Evolutionary conservation across 345 rosid species (phyloP), one percentile per base, ranked within the genome.

Genomic region (Sapria himalayana): DNA sequence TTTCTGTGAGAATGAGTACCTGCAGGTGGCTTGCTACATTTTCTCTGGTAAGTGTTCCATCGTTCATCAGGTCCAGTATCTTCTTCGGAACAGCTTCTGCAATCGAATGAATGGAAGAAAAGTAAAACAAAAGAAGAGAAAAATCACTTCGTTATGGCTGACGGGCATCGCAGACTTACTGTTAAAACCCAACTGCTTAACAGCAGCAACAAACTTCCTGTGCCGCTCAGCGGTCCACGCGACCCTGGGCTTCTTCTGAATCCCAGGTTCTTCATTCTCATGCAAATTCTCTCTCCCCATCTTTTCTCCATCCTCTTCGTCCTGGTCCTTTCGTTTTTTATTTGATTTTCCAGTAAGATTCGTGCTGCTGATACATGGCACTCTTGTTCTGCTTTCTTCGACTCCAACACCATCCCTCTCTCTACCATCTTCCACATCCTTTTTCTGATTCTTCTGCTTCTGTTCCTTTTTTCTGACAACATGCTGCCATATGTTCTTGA

Each of bases 11-110:
- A 52, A 20, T 41, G 25, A 21, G 39, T 60, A 58, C 98, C 92
- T 89, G 94, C 49, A 89, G 63, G 65, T 89, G 98, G 50, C 98
- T 82, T 23, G 98, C 98, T 18, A 89, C 98, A 55, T 89, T 89
- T 67, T 89, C 93, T 60, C 98, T 79, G 4, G 95, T 79, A 45
- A 82, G 77, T 48, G 81, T 72, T 40, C 79, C 98, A 37, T 79
- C 72, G 49, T 79, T 74, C 98, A 89, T 89, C 46, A 71, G 50
- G 53, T 82, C 95, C 40, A 82, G 93, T 51, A 89, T 79, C 50
- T 82, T 89, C 58, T 82, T 89, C 0, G 98, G 98, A 33, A 89
- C 93, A 49, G 93, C 93, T 69, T 76, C 98, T 89, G 76, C 61
- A 56, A 37, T 41, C 22, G 22, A 44, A 42, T 1, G 15, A 40